Conservation (phyloP, 345 rosid species). For the Stellera chamaejasme region DNA sequence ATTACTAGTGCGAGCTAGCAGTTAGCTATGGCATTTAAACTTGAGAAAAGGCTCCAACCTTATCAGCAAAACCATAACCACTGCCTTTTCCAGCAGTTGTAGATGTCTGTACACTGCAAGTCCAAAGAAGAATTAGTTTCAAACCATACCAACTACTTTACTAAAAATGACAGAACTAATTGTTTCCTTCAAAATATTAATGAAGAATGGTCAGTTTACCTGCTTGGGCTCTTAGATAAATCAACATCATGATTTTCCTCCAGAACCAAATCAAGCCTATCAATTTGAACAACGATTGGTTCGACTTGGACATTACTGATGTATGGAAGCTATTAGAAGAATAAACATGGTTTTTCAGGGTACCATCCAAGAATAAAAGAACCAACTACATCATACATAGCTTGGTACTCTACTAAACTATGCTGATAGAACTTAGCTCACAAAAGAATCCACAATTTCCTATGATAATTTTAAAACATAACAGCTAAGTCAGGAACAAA, state of each 20-base stretch:
- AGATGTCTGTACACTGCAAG: conserved; percentile 52
- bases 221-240: conserved; percentile 45
- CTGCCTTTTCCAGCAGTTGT: conserved; percentile 59
- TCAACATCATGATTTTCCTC: conserved; percentile 80
- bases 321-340: conserved; percentile 59
- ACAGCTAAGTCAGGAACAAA: neutral
- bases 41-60: conserved; percentile 39
- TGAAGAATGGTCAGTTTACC: conserved; percentile 31
- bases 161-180: conserved; percentile 1
- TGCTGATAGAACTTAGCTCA: too few relatives aligned
- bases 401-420: too few relatives aligned
- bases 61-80: conserved; percentile 97
- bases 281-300: conserved; percentile 83
- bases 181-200: conserved; percentile 2
- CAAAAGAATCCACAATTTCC: too few relatives aligned
- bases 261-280: conserved; percentile 90
- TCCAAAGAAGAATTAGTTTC: conserved; percentile 2
- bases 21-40: too few relatives aligned
- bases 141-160: neutral
- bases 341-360: neutral
- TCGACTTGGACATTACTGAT: conserved; percentile 87
- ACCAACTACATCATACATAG: too few relatives aligned
- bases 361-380: too few relatives aligned
- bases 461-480: too few relatives aligned
- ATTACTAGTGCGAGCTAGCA: neutral